These are phyloP conservation scores for Daldinia sp. DNA, from an alignment of 2,329 filamentous ascomycete species.

Conservation along the genomic window DNA sequence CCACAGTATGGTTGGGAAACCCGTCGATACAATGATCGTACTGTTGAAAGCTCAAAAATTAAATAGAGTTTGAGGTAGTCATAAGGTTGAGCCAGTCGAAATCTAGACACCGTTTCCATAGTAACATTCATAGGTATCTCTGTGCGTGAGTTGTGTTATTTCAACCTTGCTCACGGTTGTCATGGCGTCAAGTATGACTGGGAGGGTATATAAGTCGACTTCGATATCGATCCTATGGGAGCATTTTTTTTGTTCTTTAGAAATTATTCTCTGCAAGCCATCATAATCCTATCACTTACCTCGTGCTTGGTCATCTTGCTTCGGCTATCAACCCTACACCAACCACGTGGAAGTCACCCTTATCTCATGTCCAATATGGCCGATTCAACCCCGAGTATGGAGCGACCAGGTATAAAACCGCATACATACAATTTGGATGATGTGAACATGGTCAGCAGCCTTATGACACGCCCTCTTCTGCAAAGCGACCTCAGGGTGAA, in stretches of 20 bases:
- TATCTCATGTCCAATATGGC: neutral
- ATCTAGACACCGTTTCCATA: neutral
- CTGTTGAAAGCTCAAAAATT: neutral
- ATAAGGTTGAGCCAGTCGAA: neutral
- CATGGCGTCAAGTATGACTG: neutral
- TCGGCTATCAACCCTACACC: neutral
- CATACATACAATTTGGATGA: conserved; percentile 14
- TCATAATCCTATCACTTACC: neutral
- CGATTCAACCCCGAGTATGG: neutral
- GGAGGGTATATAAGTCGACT: neutral
- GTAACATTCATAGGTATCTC: neutral
- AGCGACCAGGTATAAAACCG: neutral
- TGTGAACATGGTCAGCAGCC: neutral
- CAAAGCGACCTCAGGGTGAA: conserved; percentile 4
- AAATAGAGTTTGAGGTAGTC: neutral
- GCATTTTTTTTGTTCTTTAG: neutral
- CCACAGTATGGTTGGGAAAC: neutral
- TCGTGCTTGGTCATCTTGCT: neutral
- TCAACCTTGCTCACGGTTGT: neutral
- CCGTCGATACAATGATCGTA: neutral
- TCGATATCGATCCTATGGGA: neutral
- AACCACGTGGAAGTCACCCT: neutral
- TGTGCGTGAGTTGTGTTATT: neutral
- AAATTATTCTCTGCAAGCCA: neutral
- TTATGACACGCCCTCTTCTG: conserved; percentile 12